Evolutionary conservation across 1,284 basidiomycete genomes (phyloP).

Genomic region (Apiotrichum gracile): DNA sequence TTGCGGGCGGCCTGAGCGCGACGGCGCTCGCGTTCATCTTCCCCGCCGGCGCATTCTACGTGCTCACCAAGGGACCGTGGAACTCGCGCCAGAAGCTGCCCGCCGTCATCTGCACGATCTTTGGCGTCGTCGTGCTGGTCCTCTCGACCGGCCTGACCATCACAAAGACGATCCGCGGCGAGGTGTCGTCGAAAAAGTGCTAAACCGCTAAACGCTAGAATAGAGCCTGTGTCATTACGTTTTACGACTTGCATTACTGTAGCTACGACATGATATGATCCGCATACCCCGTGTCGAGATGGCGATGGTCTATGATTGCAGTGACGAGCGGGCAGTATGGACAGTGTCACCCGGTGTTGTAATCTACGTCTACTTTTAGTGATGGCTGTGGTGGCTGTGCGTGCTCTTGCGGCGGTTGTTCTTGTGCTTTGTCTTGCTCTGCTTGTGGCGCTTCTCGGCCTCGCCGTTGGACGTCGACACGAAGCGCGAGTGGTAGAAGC

Average conservation of each 20-base stretch:
- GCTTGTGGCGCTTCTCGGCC: too few relatives aligned
- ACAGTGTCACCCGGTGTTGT: too few relatives aligned
- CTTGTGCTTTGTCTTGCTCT: too few relatives aligned
- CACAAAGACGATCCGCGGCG: conserved; percentile 65
- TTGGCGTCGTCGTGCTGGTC: conserved; percentile 72
- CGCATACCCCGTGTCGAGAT: too few relatives aligned
- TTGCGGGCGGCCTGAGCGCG: conserved; percentile 91
- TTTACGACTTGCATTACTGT: not conserved
- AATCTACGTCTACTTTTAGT: too few relatives aligned
- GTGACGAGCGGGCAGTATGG: too few relatives aligned
- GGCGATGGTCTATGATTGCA: too few relatives aligned
- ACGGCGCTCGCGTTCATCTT: conserved; percentile 93
- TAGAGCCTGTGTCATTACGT: not conserved
- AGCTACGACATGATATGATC: not conserved
- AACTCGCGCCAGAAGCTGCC: conserved; percentile 65
- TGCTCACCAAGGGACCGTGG: conserved; percentile 61
- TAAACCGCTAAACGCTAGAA: not conserved
- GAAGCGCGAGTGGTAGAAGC: conserved; percentile 47
- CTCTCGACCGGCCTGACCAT: conserved; percentile 70
- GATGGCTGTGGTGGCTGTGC: too few relatives aligned
- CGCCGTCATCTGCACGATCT: conserved; percentile 64
- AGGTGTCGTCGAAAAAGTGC: conserved; percentile 50
- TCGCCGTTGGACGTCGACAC: conserved; percentile 19
- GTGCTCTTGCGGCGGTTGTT: too few relatives aligned
- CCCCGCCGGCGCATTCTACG: conserved; percentile 79